These are phyloP conservation scores for Craterostigma plantagineum DNA, from an alignment of 257 asterid genomes.

Conservation along the genomic window DNA sequence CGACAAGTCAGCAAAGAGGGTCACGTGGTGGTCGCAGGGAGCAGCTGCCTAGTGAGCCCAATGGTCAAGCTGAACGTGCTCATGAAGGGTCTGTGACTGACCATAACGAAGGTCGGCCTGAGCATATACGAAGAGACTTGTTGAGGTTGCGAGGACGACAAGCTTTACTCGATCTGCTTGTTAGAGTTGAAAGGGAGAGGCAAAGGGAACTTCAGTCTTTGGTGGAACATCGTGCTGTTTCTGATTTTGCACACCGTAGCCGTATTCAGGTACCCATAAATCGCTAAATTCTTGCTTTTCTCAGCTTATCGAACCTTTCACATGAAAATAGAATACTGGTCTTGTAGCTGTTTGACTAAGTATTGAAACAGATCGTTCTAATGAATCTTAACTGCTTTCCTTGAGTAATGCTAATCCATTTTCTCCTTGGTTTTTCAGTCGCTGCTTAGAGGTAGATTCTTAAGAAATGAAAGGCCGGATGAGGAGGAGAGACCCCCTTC, in stretches of 20 bases:
- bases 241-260: conserved; percentile 27
- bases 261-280: conserved; percentile 21
- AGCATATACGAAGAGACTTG: conserved; percentile 45
- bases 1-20: conserved; percentile 83
- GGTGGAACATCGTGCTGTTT: conserved; percentile 29
- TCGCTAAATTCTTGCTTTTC: no score
- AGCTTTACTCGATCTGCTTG: conserved; percentile 44
- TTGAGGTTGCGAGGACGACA: conserved; percentile 60
- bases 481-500: conserved; percentile 71
- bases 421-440: conserved; percentile 34
- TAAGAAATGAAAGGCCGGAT: conserved; percentile 62
- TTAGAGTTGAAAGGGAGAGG: conserved; percentile 29
- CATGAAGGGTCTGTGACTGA: conserved; percentile 29
- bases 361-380: no score
- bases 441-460: conserved; percentile 80
- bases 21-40: conserved; percentile 47
- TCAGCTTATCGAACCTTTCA: no score
- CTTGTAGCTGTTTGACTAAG: no score
- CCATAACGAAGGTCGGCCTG: conserved; percentile 54
- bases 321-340: no score
- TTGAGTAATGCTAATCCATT: conserved; percentile 5
- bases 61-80: conserved; percentile 29
- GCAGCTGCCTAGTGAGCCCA: conserved; percentile 24
- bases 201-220: conserved; percentile 26
- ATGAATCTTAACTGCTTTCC: no score